Evolutionary conservation across 73 alveolate species (phyloP).

Genomic region (Breviolum minutum): DNA sequence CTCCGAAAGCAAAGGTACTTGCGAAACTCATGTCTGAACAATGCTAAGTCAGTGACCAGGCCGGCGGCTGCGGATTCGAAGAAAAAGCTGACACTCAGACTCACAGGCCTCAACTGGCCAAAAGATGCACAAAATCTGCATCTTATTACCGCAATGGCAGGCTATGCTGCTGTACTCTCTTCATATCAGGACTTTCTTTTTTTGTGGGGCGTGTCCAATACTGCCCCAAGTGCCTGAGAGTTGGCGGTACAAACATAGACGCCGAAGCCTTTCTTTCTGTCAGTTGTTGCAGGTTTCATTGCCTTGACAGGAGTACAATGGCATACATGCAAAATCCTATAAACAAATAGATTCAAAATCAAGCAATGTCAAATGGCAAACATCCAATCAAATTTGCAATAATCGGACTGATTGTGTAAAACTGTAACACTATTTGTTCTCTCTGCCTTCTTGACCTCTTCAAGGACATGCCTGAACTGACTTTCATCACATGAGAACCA

Average conservation of each 20-base stretch:
- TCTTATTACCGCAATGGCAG: background rate
- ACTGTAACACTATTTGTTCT: background rate
- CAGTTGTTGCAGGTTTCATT: background rate
- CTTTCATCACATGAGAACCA: background rate
- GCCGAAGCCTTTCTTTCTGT: background rate
- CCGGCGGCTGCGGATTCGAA: conserved; percentile 18
- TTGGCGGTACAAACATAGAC: background rate
- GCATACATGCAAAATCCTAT: background rate
- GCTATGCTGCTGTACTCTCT: background rate
- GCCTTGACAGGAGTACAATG: background rate
- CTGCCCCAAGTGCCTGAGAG: background rate
- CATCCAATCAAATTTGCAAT: background rate
- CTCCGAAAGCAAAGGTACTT: too few relatives aligned
- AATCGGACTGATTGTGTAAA: background rate
- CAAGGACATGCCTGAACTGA: background rate
- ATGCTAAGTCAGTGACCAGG: conserved; percentile 1
- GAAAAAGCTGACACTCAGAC: conserved; percentile 23
- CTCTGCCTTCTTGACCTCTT: conserved; percentile 13
- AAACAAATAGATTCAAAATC: background rate
- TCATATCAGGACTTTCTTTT: background rate
- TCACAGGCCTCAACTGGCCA: background rate
- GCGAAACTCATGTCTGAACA: too few relatives aligned
- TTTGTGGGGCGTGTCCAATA: background rate
- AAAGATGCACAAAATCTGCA: background rate
- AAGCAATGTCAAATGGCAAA: background rate